phyloP scores from a whole-genome alignment of 768 basidiomycete species.

The Neoboletus brunneissimus region DNA sequence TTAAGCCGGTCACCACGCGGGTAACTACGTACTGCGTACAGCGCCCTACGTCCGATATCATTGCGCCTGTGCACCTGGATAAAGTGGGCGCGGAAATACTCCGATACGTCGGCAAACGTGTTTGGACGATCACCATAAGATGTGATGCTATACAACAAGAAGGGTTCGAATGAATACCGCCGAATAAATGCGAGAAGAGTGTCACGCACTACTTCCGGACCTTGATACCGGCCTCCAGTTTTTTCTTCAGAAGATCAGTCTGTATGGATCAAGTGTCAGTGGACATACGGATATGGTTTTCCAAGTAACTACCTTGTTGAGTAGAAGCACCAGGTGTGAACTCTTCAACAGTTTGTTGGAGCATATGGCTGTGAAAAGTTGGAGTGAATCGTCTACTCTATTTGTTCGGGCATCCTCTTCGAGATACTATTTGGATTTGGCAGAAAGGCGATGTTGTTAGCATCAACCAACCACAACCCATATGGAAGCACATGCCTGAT shows the following conservation, averaged over 20 bases:
- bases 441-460: constrained; percentile 13
- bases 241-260: constrained; percentile 71
- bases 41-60: constrained; percentile 53
- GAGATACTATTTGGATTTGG: constrained; percentile 53
- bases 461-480: neutral
- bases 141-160: constrained; percentile 52
- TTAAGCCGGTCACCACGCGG: neutral
- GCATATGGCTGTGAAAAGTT: constrained; percentile 73
- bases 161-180: neutral
- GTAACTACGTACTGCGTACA: constrained; percentile 57
- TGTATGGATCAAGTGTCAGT: constrained; percentile 29
- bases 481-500: constrained; percentile 55
- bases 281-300: neutral
- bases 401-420: constrained; percentile 80
- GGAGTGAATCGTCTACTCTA: constrained; percentile 77
- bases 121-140: constrained; percentile 75
- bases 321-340: constrained; percentile 69
- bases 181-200: neutral
- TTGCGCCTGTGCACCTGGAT: constrained; percentile 68
- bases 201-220: constrained; percentile 73
- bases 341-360: constrained; percentile 70
- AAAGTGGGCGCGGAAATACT: constrained; percentile 86
- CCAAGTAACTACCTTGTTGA: constrained; percentile 62
- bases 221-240: constrained; percentile 62
- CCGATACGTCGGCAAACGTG: constrained; percentile 63